A percentile compares a stretch with the other conserved stretches of the same genome.
These are phyloP conservation scores for Saccharomyces hybrid DNA, from an alignment of 1,139 yeast species.

Conservation along the genomic window DNA sequence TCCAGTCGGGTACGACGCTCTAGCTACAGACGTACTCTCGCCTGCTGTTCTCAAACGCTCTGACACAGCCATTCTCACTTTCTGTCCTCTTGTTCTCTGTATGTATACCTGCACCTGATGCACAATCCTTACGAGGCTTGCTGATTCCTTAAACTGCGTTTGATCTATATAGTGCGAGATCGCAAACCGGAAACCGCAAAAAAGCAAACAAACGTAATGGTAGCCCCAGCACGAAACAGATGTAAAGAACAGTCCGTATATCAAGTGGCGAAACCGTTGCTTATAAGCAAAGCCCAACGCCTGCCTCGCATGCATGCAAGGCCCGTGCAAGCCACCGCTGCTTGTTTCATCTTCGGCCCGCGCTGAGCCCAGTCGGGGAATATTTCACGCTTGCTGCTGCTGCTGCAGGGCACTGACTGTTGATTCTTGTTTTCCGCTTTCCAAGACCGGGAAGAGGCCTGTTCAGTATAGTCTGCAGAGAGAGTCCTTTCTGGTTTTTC, in stretches of 20 bases:
- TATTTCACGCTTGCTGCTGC: background rate
- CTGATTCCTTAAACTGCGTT: background rate
- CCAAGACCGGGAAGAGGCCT: background rate
- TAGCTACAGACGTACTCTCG: constrained; percentile 1
- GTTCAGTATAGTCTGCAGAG: background rate
- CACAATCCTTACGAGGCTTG: background rate
- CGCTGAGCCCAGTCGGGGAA: background rate
- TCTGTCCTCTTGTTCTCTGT: background rate
- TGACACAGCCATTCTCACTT: constrained; percentile 1
- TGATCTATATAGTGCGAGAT: background rate
- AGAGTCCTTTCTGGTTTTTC: too few species aligned
- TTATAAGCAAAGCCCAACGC: background rate
- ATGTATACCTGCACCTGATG: too few species aligned
- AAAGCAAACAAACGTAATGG: background rate
- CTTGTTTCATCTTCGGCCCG: background rate
- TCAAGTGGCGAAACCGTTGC: background rate
- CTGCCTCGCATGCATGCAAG: background rate
- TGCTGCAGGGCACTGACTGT: background rate
- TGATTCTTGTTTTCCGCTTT: background rate
- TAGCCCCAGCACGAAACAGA: background rate
- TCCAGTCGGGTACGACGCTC: background rate
- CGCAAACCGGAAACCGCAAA: background rate
- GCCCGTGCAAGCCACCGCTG: constrained; percentile 1
- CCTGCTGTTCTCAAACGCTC: constrained; percentile 8
- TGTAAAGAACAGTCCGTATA: background rate